Evolutionary conservation across 1,139 yeast species (phyloP).

Genomic region (Kazachstania sp.): DNA sequence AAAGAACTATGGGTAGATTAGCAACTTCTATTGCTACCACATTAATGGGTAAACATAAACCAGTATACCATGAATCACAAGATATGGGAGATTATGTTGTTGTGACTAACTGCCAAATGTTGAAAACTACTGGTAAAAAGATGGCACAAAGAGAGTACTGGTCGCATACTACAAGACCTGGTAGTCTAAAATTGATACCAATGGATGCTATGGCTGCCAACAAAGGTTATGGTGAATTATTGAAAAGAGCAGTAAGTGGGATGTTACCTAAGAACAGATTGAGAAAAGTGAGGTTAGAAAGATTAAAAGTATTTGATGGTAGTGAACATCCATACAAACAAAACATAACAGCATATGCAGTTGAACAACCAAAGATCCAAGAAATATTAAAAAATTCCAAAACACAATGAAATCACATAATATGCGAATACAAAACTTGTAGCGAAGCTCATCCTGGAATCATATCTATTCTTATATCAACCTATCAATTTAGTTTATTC

Average conservation of each 20-base stretch:
- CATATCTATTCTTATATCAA: not conserved
- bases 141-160: conserved; percentile 78
- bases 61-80: conserved; percentile 61
- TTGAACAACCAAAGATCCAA: conserved; percentile 41
- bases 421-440: too few species aligned
- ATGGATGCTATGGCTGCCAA: conserved; percentile 71
- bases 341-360: conserved; percentile 80
- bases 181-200: conserved; percentile 73
- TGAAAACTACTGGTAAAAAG: conserved; percentile 78
- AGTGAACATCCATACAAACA: conserved; percentile 78
- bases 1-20: conserved; percentile 81
- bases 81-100: conserved; percentile 97
- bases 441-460: too few species aligned
- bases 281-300: conserved; percentile 68
- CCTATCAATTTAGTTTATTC: too few species aligned
- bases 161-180: conserved; percentile 87
- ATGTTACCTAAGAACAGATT: conserved; percentile 92
- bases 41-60: conserved; percentile 93
- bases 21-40: conserved; percentile 84
- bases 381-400: not conserved
- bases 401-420: not conserved
- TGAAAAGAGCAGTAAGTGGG: conserved; percentile 82
- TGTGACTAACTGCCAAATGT: conserved; percentile 79
- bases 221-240: conserved; percentile 77
- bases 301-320: conserved; percentile 83